Evolutionary conservation across 2,329 filamentous ascomycete species (phyloP), one percentile per base, ranked within the genome.

Genomic region (Leptographium procerum): DNA sequence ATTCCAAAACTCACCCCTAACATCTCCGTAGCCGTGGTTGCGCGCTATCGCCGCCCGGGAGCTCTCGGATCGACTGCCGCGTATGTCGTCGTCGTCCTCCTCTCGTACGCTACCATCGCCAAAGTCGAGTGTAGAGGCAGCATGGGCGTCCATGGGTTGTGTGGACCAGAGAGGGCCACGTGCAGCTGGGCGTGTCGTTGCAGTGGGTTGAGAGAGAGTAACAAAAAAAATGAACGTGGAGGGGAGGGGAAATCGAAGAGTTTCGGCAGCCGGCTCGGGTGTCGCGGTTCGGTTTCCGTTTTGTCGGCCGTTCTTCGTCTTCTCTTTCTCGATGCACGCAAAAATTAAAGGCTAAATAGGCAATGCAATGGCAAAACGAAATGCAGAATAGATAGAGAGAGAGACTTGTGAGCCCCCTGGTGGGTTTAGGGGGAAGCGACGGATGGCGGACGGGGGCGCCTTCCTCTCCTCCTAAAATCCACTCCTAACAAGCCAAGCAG

Each of bases 1-100:
- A 8, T 50, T 26, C 14, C 47, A n/a, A 10, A 47, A 19, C 48
- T 51, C 48, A 31, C 48, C 26, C 16, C 45, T 26, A 36, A 9
- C 4, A 13, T 36, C 40, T 4, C 22, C 22, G 45, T 48, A 48
- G 19, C 43, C 43, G 26, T 51, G 26, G 26, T 24, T 22, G 22
- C 48, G 48, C 19, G 16, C 40, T 19, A n/a, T n/a, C 9, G 14
- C 40, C 19, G 40, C 9, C 5, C 29, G 29, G 19, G 3, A 29
- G 28, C 50, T 9, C 11, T n/a, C n/a, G n/a, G n/a, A 33, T 14
- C n/a, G 11, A 9, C 45, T 8, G 31, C 52, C 22, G 5, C 29
- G 43, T 26, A 56, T 34, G 26, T 56, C 54, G 43, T 56, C 54
- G 43, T 56, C 54, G 54, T 56, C 54, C n/a, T 48, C 43, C 4